Conservation (phyloP, 2,329 filamentous ascomycete species). For the Hypoxylon sp. region DNA sequence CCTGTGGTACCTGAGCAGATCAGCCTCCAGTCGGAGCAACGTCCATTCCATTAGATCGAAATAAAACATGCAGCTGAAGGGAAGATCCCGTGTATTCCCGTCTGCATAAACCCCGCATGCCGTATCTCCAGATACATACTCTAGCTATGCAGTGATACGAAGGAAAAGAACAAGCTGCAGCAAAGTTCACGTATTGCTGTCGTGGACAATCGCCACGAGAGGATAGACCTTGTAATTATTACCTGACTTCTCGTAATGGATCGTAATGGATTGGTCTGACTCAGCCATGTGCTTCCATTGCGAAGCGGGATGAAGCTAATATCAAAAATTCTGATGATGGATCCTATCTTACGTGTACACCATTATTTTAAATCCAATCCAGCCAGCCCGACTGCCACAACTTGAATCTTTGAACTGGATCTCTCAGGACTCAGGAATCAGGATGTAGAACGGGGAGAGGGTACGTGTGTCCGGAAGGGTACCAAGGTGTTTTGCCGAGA, state of each 20-base stretch:
- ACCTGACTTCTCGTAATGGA: slow-evolving; percentile 22
- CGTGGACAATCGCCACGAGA: slow-evolving; percentile 27
- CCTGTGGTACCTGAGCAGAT: too few relatives aligned
- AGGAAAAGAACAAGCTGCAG: slow-evolving; percentile 8
- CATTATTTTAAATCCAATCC: slow-evolving; percentile 3
- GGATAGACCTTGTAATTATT: slow-evolving; percentile 9
- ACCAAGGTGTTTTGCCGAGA: slow-evolving; percentile 12
- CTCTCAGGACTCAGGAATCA: too few relatives aligned
- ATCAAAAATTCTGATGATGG: slow-evolving; percentile 8
- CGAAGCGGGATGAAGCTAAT: slow-evolving; percentile 7
- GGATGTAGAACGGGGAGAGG: too few relatives aligned
- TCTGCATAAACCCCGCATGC: slow-evolving; percentile 30
- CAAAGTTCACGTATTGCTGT: slow-evolving; percentile 22
- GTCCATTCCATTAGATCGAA: slow-evolving; percentile 11
- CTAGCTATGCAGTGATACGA: slow-evolving; percentile 30
- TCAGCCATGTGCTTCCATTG: slow-evolving; percentile 10
- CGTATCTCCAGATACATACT: slow-evolving; percentile 17
- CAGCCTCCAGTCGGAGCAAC: slow-evolving; percentile 18
- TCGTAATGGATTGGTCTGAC: not conserved
- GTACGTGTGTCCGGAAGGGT: not conserved
- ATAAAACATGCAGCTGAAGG: slow-evolving; percentile 12
- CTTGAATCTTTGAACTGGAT: slow-evolving; percentile 13
- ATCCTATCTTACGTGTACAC: slow-evolving; percentile 5
- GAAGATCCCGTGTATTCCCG: slow-evolving; percentile 26
- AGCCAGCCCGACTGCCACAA: too few relatives aligned